Base-by-base conservation (phyloP, 2,329 filamentous ascomycete species). In the Stemphylium beticola region DNA sequence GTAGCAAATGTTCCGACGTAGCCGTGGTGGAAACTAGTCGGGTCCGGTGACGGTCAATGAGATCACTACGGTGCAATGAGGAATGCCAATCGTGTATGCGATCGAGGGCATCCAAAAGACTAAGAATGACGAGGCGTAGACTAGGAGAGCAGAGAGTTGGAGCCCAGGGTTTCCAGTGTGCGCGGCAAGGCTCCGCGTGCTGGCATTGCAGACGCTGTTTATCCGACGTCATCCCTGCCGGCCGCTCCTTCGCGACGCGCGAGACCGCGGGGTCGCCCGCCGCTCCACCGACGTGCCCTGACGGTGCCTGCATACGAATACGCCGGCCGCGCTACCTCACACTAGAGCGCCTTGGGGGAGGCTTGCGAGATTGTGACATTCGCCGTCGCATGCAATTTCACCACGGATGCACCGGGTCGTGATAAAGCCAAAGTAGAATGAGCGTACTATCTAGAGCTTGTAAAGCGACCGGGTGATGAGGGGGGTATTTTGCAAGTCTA, bases 401-500 rank as follows among this genome's bases (percentile, higher is more conserved):
- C 24, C 15, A 31, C 12, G 44, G 24, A 32, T 37, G 15, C 15
- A 31, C 15, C 17, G 26, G 17, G 15, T 6, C 34, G 18, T n/a
- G 14, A n/a, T 15, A 4, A 12, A 17, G 4, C 18, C 4, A 15
- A 29, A n/a, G 33, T 17, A 20, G 14, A 10, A 15, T 11, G 9
- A 18, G 29, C 18, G 32, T 41, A n/a, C 39, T 24, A 42, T 29
- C 17, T n/a, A 11, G 15, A n/a, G 12, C 24, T 11, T 39, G 17
- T 22, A 37, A 31, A 12, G 14, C 29, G 10, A 34, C 33, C 20
- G 17, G 10, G 15, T 42, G 22, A 22, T 24, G 55, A 61, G 52
- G 53, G 49, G 60, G 61, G 61, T 66, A 67, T 64, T 55, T 58
- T 52, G 56, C 52, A 54, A 55, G 38, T 49, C 47, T 52, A 45